Evolutionary conservation across 2,329 filamentous ascomycete genomes (phyloP), one percentile per base, ranked within the genome.

Genomic region (Botrytis elliptica): DNA sequence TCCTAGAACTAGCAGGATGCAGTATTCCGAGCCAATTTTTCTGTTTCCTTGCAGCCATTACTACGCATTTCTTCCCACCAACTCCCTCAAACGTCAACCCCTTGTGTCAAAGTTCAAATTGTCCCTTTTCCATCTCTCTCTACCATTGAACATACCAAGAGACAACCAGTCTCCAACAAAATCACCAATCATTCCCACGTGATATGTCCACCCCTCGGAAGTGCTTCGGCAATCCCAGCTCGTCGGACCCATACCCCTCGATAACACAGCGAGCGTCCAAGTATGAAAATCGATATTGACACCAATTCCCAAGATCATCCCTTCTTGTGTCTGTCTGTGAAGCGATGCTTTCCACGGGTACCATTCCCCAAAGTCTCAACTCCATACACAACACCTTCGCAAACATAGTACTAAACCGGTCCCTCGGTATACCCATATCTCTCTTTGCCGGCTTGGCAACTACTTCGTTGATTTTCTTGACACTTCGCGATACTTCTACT

Each of bases 391-490:
- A 18, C n/a, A 36, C 46, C 25, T 40, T 67, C 36, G 52, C 16
- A n/a, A 55, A 40, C 10, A 55, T 42, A 40, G 16, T 40, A 22
- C 46, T 46, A 38, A 40, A 40, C 46, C 65, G 22, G 4, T 67
- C 65, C 36, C 46, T 67, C 65, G 65, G 65, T 29, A 67, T 67
- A 20, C 65, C 46, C 38, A 29, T 55, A 29, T 55, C 65, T 40
- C 65, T 67, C 46, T 55, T 67, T 55, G 65, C 65, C 14, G 46
- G 65, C 46, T 22, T 67, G 16, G 65, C 65, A 22, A 40, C 65
- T 16, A 40, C 65, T 40, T 67, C 65, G 25, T 40, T 57, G 18
- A 38, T 68, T 57, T 55, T 55, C 25, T 16, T 57, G 3, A 33
- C 66, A 2, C n/a, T 57, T 40, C 49, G 49, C 36, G 36, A 68